Evolutionary conservation across 2,329 filamentous ascomycete species (phyloP).

Genomic region (Ceratocystis albifundus): DNA sequence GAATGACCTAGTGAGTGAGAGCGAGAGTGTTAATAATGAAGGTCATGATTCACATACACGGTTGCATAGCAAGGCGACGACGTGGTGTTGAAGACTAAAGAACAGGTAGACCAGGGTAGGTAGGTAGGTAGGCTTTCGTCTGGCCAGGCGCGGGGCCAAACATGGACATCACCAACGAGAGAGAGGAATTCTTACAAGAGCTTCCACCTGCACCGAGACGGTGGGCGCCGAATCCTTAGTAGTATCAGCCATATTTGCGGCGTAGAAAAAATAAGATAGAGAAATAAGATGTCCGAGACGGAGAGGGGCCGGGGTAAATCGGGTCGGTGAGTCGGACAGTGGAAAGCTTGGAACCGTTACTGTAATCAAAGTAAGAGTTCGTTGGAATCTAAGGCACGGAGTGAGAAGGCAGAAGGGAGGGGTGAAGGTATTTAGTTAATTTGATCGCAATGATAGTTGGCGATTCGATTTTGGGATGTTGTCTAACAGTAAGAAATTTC

Average conservation of each 20-base stretch:
- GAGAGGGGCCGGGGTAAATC: background rate
- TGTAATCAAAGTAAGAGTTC: background rate
- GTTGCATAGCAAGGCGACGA: background rate
- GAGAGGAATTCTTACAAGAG: slow-evolving; percentile 54
- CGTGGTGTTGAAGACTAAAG: background rate
- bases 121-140: no score
- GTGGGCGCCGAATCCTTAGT: slow-evolving; percentile 55
- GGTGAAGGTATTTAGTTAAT: slow-evolving; percentile 7
- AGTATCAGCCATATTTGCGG: slow-evolving; percentile 43
- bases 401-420: background rate
- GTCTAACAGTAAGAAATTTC: slow-evolving; percentile 23
- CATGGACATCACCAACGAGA: slow-evolving; percentile 3
- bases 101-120: slow-evolving; percentile 22
- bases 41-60: background rate
- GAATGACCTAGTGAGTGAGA: slow-evolving; percentile 55
- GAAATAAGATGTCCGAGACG: slow-evolving; percentile 8
- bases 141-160: slow-evolving; percentile 30
- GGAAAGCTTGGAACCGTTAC: background rate
- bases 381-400: background rate
- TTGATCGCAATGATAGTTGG: slow-evolving; percentile 20
- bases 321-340: background rate
- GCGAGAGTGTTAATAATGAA: slow-evolving; percentile 6
- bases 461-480: slow-evolving; percentile 21
- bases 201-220: slow-evolving; percentile 85
- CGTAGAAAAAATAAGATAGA: background rate